Evolutionary conservation across 176 grass and related monocot species (phyloP), one percentile per base, ranked within the genome.

Genomic region (Phoenix roebelenii): DNA sequence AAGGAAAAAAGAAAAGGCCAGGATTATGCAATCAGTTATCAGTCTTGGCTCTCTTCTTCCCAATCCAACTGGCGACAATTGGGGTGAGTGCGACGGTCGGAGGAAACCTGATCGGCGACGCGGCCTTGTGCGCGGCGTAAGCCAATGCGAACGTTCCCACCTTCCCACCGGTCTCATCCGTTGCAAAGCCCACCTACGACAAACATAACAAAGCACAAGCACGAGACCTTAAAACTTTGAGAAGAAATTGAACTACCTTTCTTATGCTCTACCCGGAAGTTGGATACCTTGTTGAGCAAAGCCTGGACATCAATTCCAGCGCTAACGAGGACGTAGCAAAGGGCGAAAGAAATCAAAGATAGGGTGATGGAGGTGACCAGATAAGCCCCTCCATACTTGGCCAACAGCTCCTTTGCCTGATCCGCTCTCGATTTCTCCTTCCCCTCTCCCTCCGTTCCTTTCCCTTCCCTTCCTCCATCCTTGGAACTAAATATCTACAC

Each of bases 71-170:
- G 18, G 94, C 94, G 32, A 99, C 88, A 5, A 99, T 71, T 9
- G 94, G 94, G 54, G 94, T 99, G 15, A 93, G 79, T 24, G 87
- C 88, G 59, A 99, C 88, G 2, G 94, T 99, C 4, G 94, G 94
- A 61, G 85, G 94, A 75, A 99, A 99, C 85, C 94, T 99, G 35
- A 99, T 99, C 49, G 94, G 94, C 15, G 94, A 93, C 60, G 88
- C 85, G 1, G 94, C 94, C 75, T 99, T 44, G 35, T 44, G 35
- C 35, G 35, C 35, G 35, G 35, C 35, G 10, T 44, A 44, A 44
- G 35, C 35, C 35, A 44, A 14, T 14, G 35, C 35, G 10, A 44
- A 44, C 9, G 7, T 14, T 44, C 35, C 35, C 35, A 44, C 35
- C 35, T 44, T 44, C 35, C 35, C 35, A 14, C 35, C 35, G 3